Evolutionary conservation across 257 asterid genomes (phyloP).

Genomic region (Agastache rugosa): DNA sequence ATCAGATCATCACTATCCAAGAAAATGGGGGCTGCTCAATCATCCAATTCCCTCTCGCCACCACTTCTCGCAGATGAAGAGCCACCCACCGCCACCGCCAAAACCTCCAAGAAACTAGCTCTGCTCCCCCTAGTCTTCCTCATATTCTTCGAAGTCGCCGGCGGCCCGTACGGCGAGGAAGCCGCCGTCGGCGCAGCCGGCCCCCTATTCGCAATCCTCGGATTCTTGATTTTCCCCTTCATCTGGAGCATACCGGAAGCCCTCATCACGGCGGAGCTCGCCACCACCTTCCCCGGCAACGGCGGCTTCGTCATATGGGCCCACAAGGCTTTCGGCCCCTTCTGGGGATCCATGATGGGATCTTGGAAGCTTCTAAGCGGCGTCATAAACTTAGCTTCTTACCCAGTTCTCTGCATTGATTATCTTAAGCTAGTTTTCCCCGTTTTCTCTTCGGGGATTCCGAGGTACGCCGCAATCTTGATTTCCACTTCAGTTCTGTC

Average conservation of each 20-base stretch:
- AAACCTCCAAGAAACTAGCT: constrained; percentile 46
- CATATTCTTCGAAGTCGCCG: constrained; percentile 62
- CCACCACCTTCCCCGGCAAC: constrained; percentile 68
- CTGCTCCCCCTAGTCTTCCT: constrained; percentile 56
- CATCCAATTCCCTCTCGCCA: constrained; percentile 23
- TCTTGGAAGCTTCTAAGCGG: constrained; percentile 64
- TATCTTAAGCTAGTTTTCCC: constrained; percentile 57
- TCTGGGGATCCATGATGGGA: constrained; percentile 68
- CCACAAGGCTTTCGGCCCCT: constrained; percentile 63
- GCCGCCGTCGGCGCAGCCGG: constrained; percentile 69
- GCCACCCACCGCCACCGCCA: constrained; percentile 20
- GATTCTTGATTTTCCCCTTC: constrained; percentile 57
- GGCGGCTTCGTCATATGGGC: constrained; percentile 74
- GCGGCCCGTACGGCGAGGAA: constrained; percentile 66
- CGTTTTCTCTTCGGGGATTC: constrained; percentile 45
- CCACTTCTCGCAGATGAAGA: constrained; percentile 41
- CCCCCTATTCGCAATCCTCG: constrained; percentile 58
- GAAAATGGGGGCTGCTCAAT: constrained; percentile 25
- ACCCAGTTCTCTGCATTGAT: constrained; percentile 53
- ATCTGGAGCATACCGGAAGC: constrained; percentile 63
- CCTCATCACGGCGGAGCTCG: constrained; percentile 64
- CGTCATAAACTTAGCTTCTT: constrained; percentile 58
- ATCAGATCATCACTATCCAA: constrained; percentile 3
- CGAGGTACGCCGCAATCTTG: constrained; percentile 45
- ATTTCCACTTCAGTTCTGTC: constrained; percentile 33